These are phyloP conservation scores for Globisporangium abappressorium DNA, from an alignment of 352 stramenopile species.

Conservation along the genomic window DNA sequence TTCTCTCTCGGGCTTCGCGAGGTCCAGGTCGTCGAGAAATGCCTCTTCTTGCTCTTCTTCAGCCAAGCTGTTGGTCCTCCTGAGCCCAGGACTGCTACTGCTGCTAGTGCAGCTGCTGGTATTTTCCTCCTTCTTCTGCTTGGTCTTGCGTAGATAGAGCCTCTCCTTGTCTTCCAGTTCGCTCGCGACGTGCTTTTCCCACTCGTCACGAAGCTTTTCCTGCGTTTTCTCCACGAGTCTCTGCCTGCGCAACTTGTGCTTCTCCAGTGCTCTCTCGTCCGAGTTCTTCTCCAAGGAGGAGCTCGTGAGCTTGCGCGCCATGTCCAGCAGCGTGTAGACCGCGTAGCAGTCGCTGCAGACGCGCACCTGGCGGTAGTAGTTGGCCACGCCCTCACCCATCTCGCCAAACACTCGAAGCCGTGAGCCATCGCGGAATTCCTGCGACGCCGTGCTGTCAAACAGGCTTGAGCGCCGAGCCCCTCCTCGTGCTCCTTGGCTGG, in stretches of 20 bases:
- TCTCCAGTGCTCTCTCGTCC: slow-evolving; percentile 21
- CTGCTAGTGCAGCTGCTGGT: neutral
- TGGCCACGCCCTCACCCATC: slow-evolving; percentile 49
- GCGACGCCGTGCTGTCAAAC: slow-evolving; percentile 45
- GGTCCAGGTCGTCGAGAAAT: neutral
- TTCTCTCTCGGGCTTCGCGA: neutral
- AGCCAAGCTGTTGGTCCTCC: neutral
- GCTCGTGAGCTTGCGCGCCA: slow-evolving; percentile 39
- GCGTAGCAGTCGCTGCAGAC: slow-evolving; percentile 85
- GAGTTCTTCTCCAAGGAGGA: slow-evolving; percentile 11
- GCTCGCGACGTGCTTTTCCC: slow-evolving; percentile 36
- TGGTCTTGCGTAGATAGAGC: slow-evolving; percentile 30
- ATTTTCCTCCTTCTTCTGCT: slow-evolving; percentile 1
- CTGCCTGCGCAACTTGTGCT: slow-evolving; percentile 16
- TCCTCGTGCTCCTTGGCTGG: neutral
- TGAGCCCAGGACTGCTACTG: neutral
- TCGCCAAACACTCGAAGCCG: slow-evolving; percentile 49
- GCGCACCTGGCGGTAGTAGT: slow-evolving; percentile 80
- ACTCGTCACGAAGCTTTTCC: slow-evolving; percentile 38
- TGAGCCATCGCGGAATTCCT: slow-evolving; percentile 50
- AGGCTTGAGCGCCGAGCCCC: slow-evolving; percentile 27
- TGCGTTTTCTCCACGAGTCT: slow-evolving; percentile 15
- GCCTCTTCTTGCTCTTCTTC: slow-evolving; percentile 7
- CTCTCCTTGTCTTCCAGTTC: slow-evolving; percentile 58
- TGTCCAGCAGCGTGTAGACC: slow-evolving; percentile 85